These are phyloP conservation scores for Phalaenopsis aphrodite DNA, from an alignment of 106 monocot species.

Conservation along the genomic window DNA sequence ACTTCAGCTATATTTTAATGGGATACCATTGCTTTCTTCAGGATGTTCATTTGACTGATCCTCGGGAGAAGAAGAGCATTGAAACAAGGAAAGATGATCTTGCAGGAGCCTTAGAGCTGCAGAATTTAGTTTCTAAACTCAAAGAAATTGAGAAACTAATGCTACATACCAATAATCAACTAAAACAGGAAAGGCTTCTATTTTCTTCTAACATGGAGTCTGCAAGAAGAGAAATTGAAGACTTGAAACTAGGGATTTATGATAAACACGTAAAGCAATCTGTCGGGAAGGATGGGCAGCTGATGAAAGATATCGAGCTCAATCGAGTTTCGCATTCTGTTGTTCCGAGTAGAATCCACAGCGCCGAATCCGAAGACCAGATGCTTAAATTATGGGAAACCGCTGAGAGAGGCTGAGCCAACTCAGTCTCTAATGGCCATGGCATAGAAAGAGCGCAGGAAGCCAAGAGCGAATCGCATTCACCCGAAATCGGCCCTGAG, in stretches of 20 bases:
- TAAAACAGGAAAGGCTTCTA: conserved; percentile 30
- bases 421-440: conserved; percentile 5
- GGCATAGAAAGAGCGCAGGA: conserved; percentile 28
- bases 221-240: conserved; percentile 29
- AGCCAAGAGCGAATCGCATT: conserved; percentile 29
- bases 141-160: conserved; percentile 47
- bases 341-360: not conserved
- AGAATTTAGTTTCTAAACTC: conserved; percentile 39
- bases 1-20: not conserved
- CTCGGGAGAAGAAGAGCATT: not conserved
- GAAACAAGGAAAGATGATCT: not conserved
- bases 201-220: conserved; percentile 22
- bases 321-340: conserved; percentile 37
- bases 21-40: not conserved
- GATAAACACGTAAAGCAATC: not conserved
- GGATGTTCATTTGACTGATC: not conserved
- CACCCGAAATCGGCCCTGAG: conserved; percentile 40
- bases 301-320: conserved; percentile 80
- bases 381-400: conserved; percentile 60
- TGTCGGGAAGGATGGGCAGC: conserved; percentile 25
- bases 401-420: conserved; percentile 26
- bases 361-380: conserved; percentile 32
- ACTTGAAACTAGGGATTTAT: conserved; percentile 7
- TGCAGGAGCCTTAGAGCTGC: conserved; percentile 31
- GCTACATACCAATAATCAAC: conserved; percentile 16